A percentile compares a stretch with the other conserved stretches of the same genome.
Conservation (phyloP, 2,329 filamentous ascomycete genomes). For the Monilinia polystroma region DNA sequence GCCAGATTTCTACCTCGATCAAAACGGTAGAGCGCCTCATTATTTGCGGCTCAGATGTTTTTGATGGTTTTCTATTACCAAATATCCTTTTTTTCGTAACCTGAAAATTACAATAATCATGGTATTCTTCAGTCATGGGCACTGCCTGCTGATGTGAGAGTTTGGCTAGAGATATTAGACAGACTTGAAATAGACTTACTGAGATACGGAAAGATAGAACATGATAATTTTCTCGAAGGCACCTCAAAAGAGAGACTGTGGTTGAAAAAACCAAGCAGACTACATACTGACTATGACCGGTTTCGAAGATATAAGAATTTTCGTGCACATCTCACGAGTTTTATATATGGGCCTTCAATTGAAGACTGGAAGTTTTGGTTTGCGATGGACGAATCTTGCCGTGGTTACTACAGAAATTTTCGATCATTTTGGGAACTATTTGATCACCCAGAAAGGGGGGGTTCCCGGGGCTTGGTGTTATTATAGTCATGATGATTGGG, state of each 20-base stretch:
- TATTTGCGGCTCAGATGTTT: not conserved
- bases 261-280: no score
- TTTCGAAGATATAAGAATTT: no score
- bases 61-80: not conserved
- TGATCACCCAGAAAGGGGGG: not conserved
- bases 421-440: conserved; percentile 1
- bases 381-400: no score
- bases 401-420: not conserved
- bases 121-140: no score
- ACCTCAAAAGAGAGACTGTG: no score
- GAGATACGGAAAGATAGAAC: not conserved
- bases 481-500: not conserved
- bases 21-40: not conserved
- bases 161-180: conserved; percentile 9
- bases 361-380: conserved; percentile 10
- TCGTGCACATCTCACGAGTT: not conserved
- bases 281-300: no score
- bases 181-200: not conserved
- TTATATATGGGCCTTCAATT: not conserved
- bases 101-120: no score
- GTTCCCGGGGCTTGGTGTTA: conserved; percentile 10
- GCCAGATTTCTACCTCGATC: not conserved
- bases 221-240: not conserved
- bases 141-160: not conserved
- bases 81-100: no score